Evolutionary conservation across 331 rosid genomes (phyloP).

Genomic region (Rosa hybrid): DNA sequence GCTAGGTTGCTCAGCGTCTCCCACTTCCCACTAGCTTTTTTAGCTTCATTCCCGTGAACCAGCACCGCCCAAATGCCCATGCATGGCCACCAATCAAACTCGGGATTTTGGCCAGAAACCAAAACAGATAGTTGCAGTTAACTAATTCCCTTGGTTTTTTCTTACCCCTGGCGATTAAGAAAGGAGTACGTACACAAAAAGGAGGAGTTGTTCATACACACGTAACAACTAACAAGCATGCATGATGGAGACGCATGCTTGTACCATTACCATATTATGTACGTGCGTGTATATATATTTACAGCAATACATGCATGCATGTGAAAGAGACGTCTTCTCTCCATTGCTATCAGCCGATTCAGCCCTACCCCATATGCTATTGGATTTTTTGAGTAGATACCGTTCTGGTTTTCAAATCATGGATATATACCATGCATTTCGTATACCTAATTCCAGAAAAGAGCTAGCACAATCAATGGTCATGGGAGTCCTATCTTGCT

Average conservation of each 20-base stretch:
- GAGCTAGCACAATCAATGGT: neutral
- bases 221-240: neutral
- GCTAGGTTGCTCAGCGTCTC: neutral
- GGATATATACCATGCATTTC: neutral
- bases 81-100: constrained; percentile 6
- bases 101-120: neutral
- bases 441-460: constrained; percentile 8
- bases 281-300: too few species aligned
- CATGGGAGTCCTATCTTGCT: neutral
- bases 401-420: neutral
- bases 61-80: neutral
- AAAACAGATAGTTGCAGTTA: neutral
- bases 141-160: neutral
- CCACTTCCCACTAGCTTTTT: neutral
- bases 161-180: neutral
- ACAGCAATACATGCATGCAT: neutral
- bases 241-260: too few species aligned
- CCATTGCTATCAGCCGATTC: neutral
- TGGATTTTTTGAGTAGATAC: neutral
- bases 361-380: neutral
- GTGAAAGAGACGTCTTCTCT: neutral
- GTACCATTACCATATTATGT: too few species aligned
- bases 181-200: neutral
- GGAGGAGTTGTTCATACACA: neutral
- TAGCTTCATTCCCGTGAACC: neutral